Conservation (phyloP, 805 yeast genomes). For the Candida ortonii region DNA sequence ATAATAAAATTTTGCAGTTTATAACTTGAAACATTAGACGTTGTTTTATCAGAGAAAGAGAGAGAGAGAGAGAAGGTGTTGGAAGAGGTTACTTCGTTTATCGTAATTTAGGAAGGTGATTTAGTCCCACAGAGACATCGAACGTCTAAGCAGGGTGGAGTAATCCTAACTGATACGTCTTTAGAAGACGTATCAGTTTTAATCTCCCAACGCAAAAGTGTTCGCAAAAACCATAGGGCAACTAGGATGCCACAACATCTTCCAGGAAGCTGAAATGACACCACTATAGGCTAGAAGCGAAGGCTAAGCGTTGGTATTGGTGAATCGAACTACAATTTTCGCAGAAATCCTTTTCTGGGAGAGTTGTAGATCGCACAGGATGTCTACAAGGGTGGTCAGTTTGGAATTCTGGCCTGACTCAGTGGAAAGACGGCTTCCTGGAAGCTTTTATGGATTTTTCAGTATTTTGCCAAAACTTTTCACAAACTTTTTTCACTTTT, state of each 20-base stretch:
- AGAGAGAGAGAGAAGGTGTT: neutral
- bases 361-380: too few relatives aligned
- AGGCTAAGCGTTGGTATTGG: constrained; percentile 25
- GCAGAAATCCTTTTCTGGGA: too few relatives aligned
- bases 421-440: neutral
- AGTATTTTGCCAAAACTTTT: too few relatives aligned
- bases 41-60: too few relatives aligned
- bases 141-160: constrained; percentile 28
- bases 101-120: constrained; percentile 27
- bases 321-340: too few relatives aligned
- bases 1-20: neutral
- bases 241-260: constrained; percentile 10
- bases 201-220: constrained; percentile 27
- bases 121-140: constrained; percentile 26
- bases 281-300: constrained; percentile 19
- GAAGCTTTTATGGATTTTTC: too few relatives aligned
- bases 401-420: neutral
- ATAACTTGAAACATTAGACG: too few relatives aligned
- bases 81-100: constrained; percentile 4
- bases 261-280: constrained; percentile 8
- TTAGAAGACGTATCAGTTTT: constrained; percentile 12
- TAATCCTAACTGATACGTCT: constrained; percentile 18
- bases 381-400: too few relatives aligned
- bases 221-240: constrained; percentile 22
- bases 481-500: too few relatives aligned